Evolutionary conservation across 495 filamentous ascomycete species (phyloP).

Genomic region (Tuber microsphaerosporum): DNA sequence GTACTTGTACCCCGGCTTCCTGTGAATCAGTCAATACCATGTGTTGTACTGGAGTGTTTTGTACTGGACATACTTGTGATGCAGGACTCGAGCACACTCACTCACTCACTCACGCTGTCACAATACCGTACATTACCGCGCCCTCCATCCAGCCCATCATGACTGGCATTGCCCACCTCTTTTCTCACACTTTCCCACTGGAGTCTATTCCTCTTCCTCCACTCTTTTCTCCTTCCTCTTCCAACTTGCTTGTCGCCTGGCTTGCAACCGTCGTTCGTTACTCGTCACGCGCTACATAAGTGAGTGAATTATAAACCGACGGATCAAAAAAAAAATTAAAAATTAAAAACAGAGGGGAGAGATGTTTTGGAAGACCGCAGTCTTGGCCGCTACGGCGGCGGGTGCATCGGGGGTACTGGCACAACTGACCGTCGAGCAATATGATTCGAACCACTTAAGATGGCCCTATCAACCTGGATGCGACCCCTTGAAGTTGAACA

Average conservation of each 20-base stretch:
- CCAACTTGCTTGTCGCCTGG: not conserved
- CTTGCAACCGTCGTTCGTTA: not conserved
- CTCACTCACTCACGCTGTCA: too few relatives aligned
- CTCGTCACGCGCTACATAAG: not conserved
- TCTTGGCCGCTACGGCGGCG: not conserved
- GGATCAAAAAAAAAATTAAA: not conserved
- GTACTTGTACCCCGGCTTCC: too few relatives aligned
- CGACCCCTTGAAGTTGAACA: slow-evolving; percentile 9
- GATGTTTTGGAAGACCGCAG: not conserved
- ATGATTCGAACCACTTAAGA: not conserved
- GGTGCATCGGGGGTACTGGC: not conserved
- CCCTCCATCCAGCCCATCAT: not conserved
- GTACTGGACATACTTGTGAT: too few relatives aligned
- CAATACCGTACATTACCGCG: too few relatives aligned
- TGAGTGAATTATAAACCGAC: not conserved
- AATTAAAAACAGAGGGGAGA: not conserved
- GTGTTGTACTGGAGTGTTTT: too few relatives aligned
- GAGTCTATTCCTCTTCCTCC: not conserved
- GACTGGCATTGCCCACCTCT: not conserved
- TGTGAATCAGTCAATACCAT: too few relatives aligned
- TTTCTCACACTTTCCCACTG: not conserved
- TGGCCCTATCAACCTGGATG: slow-evolving; percentile 5
- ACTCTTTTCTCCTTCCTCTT: not conserved
- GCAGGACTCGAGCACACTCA: too few relatives aligned
- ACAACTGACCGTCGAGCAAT: not conserved